These are phyloP conservation scores for Cordia subcordata DNA, from an alignment of 257 asterid species.

Conservation along the genomic window DNA sequence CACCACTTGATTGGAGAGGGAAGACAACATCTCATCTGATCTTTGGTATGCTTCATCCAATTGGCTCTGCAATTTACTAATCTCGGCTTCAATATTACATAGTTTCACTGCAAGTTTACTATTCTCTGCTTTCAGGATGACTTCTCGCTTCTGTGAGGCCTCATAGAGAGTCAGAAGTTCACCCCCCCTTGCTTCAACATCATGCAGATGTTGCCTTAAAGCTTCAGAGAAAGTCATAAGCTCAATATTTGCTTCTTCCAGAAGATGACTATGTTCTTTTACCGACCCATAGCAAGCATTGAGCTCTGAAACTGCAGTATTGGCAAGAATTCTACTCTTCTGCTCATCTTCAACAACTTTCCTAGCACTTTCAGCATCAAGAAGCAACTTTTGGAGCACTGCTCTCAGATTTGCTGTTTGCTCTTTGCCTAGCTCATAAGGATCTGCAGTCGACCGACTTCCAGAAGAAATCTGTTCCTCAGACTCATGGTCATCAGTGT, in stretches of 20 bases:
- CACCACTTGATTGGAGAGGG: conserved; percentile 52
- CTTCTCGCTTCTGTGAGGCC: conserved; percentile 49
- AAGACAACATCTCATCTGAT: conserved; percentile 47
- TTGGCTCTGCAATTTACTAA: conserved; percentile 47
- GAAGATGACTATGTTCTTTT: conserved; percentile 44
- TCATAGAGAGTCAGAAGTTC: conserved; percentile 50
- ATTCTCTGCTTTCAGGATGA: conserved; percentile 52
- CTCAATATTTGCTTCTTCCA: conserved; percentile 65
- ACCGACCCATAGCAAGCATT: conserved; percentile 33
- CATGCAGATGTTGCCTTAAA: conserved; percentile 37
- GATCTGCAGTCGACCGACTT: conserved; percentile 37
- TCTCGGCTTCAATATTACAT: conserved; percentile 34
- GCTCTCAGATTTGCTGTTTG: conserved; percentile 31
- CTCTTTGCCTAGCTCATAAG: conserved; percentile 38
- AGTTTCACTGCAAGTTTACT: conserved; percentile 46
- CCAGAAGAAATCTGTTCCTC: conserved; percentile 37
- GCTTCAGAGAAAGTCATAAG: conserved; percentile 69
- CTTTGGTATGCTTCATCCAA: conserved; percentile 49
- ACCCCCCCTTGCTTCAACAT: conserved; percentile 40
- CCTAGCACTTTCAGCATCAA: conserved; percentile 48
- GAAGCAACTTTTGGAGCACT: conserved; percentile 42
- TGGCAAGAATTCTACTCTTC: conserved; percentile 37
- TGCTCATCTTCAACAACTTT: conserved; percentile 38
- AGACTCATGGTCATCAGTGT: conserved; percentile 46
- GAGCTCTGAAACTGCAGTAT: conserved; percentile 32